Evolutionary conservation across 805 yeast genomes (phyloP), one percentile per base, ranked within the genome.

Genomic region (Teunomyces lycoperdinae): DNA sequence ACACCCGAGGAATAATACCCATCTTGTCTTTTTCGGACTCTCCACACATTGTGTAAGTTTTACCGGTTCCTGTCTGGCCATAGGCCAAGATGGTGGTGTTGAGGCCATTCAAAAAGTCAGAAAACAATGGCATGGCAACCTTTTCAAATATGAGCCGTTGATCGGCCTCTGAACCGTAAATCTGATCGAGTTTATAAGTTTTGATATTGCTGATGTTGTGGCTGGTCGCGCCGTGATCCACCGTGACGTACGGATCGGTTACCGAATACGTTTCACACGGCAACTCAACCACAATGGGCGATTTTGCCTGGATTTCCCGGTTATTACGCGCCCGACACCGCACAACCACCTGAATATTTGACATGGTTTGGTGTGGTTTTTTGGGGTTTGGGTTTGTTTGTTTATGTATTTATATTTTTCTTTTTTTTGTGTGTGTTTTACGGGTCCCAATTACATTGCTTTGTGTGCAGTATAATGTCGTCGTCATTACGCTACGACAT

Each of bases 51-150:
- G 85, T 79, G 60, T 82, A 83, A 0, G 96, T 89, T 58, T 89
- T 89, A 24, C 96, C 96, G 0, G 96, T 87, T 1, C 96, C 94
- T 0, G 96, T 89, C 76, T 89, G 95, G 17, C 85, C 85, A 58
- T 80, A 80, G 0, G 94, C 96, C 54, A 89, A 74, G 27, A 89
- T 77, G 0, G 96, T 86, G 54, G 90, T 89, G 61, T 88, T 89
- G 50, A 53, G 64, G 11, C 85, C 84, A 42, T 63, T 61, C 43
- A 78, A 51, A 61, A 84, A 86, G 16, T 92, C 95, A 45, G 76
- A 69, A 48, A 89, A 67, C 50, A 89, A 77, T 52, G 91, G 96
- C 24, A 77, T 74, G 0, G 91, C 95, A 14, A 85, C 84, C 24
- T 79, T 79, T 17, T 83, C 80, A 56, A 84, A 90, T 1, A 90